Evolutionary conservation across 2,329 filamentous ascomycete species (phyloP), one percentile per base, ranked within the genome.

Genomic region (Periconia sp.): DNA sequence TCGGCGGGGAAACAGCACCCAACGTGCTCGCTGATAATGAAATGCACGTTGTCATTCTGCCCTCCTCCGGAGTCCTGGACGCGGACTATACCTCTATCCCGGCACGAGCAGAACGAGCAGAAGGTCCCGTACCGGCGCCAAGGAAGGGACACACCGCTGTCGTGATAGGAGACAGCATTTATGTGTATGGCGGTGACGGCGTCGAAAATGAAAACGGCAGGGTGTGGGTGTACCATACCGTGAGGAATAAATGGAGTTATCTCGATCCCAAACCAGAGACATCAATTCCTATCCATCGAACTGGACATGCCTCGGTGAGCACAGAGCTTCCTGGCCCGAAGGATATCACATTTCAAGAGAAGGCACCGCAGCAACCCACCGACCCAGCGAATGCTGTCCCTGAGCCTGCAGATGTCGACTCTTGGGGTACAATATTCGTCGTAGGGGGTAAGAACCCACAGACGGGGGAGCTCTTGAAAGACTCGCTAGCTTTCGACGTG

Each of bases 401-500:
- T 3, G 75, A 78, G 18, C 75, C 75, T 2, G 65, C 75, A 3
- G 66, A 66, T 6, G 49, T 68, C 2, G 69, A 73, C 49, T 65
- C 72, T 1, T 80, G 80, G 66, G 79, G 80, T 43, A 80, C 82
- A 2, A 65, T 85, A 8, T 73, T 85, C 45, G 66, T 84, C 0
- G 71, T 81, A 43, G 81, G 81, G 19, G 82, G 82, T 2, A 68
- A 57, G 9, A 58, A 67, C 19, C 55, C 46, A 15, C 48, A 55
- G n/a, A 64, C 41, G 9, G 54, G 56, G 9, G 47, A 65, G 33
- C 59, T 71, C 1, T 56, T 75, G 9, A 74, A 70, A 9, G 82
- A 84, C 56, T 75, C 77, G 9, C 81, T 82, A 74, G 71, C 78
- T 35, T 84, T 82, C 59, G 77, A 82, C 53, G 73, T 81, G 41